Evolutionary conservation across 2,329 filamentous ascomycete genomes (phyloP), one percentile per base, ranked within the genome.

Genomic region (Sporothrix phasma): DNA sequence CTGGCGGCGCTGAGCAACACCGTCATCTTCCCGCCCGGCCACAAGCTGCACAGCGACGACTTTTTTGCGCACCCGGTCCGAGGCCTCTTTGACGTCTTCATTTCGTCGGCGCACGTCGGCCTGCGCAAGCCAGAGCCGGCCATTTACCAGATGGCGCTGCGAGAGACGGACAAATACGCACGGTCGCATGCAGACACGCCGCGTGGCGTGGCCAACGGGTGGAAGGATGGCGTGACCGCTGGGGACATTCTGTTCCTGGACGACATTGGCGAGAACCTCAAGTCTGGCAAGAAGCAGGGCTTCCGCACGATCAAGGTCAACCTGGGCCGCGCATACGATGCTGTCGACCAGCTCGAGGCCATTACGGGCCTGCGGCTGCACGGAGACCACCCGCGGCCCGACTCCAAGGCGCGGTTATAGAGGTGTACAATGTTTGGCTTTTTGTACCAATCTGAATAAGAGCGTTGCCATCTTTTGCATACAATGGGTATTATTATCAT

Each of bases 191-290:
- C 77, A 2, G 63, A 68, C 3, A 75, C 76, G 17, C 43, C 73
- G 77, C 67, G 59, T 24, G 79, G 77, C 0, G 69, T 68, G 67
- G 69, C 67, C 8, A 68, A 75, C 41, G 80, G 79, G 3, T 82
- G 81, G 78, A 74, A 73, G 17, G 75, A 77, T 5, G 78, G 81
- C 0, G 78, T 95, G 8, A 74, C 77, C 64, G 77, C 88, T 0
- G 77, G 77, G 0, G 90, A 97, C 63, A 79, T 97, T 51, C 76
- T 96, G 4, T 99, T 99, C 73, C 76, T 97, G 59, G 94, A 97
- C 73, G 92, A 97, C 70, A 96, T 99, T 73, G 94, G 94, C 1
- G 87, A 92, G 75, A 99, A 99, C 73, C 75, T 97, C 65, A 94
- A 92, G 78, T 87, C 82, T 51, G 94, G 86, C 0, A 89, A 81